phyloP scores from a whole-genome alignment of 495 filamentous ascomycete genomes.

The Clohesyomyces aquaticus region DNA sequence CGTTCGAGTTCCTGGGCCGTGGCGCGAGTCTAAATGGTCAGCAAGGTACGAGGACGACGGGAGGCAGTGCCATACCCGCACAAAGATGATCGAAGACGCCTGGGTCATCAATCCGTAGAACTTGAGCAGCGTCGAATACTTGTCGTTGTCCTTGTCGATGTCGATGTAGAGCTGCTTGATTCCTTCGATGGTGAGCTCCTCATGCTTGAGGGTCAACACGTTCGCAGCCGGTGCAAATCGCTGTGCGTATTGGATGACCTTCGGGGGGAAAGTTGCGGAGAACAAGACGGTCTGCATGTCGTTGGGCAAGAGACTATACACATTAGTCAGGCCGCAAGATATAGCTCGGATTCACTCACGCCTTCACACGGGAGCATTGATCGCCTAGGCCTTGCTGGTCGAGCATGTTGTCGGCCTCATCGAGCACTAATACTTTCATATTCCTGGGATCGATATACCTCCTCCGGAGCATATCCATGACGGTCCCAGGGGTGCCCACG shows the following conservation, averaged over 20 bases:
- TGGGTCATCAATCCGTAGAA: slow-evolving; percentile 95
- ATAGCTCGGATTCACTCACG: slow-evolving; percentile 55
- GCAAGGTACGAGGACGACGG: not conserved
- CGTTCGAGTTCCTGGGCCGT: slow-evolving; percentile 81
- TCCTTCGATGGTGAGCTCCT: slow-evolving; percentile 93
- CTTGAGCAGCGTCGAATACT: slow-evolving; percentile 84
- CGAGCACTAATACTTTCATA: slow-evolving; percentile 79
- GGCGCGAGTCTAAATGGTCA: slow-evolving; percentile 53
- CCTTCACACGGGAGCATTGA: slow-evolving; percentile 87
- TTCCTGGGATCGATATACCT: slow-evolving; percentile 65
- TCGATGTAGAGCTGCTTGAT: slow-evolving; percentile 98
- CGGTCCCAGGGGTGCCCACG: slow-evolving; percentile 93
- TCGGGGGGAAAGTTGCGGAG: slow-evolving; percentile 90
- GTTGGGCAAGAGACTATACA: slow-evolving; percentile 65
- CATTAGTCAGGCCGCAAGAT: slow-evolving; percentile 29
- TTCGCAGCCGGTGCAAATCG: slow-evolving; percentile 83
- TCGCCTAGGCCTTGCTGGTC: slow-evolving; percentile 94
- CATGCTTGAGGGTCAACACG: slow-evolving; percentile 81
- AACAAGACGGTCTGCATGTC: slow-evolving; percentile 86
- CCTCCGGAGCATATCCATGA: slow-evolving; percentile 79
- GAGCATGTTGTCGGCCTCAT: slow-evolving; percentile 96
- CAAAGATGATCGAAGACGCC: slow-evolving; percentile 97
- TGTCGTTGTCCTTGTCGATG: slow-evolving; percentile 75
- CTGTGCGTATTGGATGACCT: slow-evolving; percentile 77
- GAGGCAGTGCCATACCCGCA: slow-evolving; percentile 63